Percentiles rank a stretch among this genome's conserved stretches.
phyloP scores from a whole-genome alignment of 2,329 filamentous ascomycete genomes.

The Canariomyces notabilis region DNA sequence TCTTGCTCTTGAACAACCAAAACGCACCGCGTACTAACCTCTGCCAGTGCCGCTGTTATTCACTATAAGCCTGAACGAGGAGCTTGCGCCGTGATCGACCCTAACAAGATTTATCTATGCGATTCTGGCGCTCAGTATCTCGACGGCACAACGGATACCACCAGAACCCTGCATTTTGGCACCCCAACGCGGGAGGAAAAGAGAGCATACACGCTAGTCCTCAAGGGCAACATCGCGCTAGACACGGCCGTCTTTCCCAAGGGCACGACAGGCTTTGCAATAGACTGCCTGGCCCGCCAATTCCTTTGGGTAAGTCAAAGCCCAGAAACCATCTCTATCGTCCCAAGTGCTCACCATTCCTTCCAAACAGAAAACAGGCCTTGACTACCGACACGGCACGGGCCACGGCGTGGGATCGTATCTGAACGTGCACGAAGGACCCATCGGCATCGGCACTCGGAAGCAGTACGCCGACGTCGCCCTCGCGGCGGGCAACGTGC shows the following conservation, averaged over 20 bases:
- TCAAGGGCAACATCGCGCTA: slow-evolving; percentile 89
- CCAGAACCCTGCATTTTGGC: slow-evolving; percentile 87
- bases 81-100: slow-evolving; percentile 77
- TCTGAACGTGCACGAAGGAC: slow-evolving; percentile 94
- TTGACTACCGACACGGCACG: slow-evolving; percentile 95
- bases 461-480: slow-evolving; percentile 89
- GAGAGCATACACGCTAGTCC: slow-evolving; percentile 85
- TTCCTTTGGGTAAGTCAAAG: slow-evolving; percentile 69
- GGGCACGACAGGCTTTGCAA: slow-evolving; percentile 86
- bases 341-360: slow-evolving; percentile 15
- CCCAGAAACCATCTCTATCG: too few relatives aligned
- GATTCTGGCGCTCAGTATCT: slow-evolving; percentile 96
- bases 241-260: slow-evolving; percentile 88
- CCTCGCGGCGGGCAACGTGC: slow-evolving; percentile 84
- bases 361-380: slow-evolving; percentile 64
- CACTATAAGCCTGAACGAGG: slow-evolving; percentile 89
- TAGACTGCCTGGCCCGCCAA: slow-evolving; percentile 84
- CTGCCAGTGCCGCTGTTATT: slow-evolving; percentile 80
- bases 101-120: slow-evolving; percentile 82
- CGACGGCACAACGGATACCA: slow-evolving; percentile 95
- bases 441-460: slow-evolving; percentile 90
- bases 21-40: slow-evolving; percentile 8
- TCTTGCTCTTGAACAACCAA: slow-evolving; percentile 1
- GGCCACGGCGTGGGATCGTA: slow-evolving; percentile 94
- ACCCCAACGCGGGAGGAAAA: slow-evolving; percentile 76